A percentile compares a stretch with the other conserved stretches of the same genome.
phyloP scores from a whole-genome alignment of 768 basidiomycete genomes.

The Agrocybe pediades region DNA sequence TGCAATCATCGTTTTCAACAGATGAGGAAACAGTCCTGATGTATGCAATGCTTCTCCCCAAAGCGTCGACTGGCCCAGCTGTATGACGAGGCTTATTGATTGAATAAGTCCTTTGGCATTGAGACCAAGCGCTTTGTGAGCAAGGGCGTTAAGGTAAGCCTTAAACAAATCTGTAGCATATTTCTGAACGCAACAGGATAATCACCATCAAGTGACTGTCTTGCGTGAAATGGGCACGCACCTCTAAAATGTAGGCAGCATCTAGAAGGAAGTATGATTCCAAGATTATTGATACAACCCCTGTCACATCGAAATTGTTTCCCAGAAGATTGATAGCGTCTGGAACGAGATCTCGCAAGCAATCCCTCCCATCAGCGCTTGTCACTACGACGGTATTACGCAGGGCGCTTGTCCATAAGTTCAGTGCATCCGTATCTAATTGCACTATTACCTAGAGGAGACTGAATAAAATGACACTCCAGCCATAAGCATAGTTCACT shows the following conservation, averaged over 20 bases:
- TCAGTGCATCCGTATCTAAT: constrained; percentile 78
- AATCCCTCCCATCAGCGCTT: constrained; percentile 44
- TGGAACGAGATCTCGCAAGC: constrained; percentile 68
- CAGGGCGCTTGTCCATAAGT: constrained; percentile 73
- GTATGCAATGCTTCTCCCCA: constrained; percentile 79
- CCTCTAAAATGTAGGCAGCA: constrained; percentile 61
- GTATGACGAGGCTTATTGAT: constrained; percentile 59
- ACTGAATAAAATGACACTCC: background rate
- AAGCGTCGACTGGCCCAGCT: constrained; percentile 57
- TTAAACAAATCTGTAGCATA: constrained; percentile 58
- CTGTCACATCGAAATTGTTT: constrained; percentile 74
- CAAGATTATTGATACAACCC: constrained; percentile 63
- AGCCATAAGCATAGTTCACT: constrained; percentile 15
- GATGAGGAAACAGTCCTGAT: constrained; percentile 69
- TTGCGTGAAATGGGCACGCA: constrained; percentile 26
- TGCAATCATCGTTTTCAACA: constrained; percentile 61
- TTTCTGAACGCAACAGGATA: constrained; percentile 36
- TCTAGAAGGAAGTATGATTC: constrained; percentile 84
- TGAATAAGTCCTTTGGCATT: constrained; percentile 70
- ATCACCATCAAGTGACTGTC: background rate
- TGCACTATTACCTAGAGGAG: constrained; percentile 55
- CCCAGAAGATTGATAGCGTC: constrained; percentile 59
- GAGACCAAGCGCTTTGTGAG: constrained; percentile 43
- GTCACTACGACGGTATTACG: constrained; percentile 61
- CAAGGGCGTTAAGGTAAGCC: constrained; percentile 54